Conservation (phyloP, 805 yeast species). For the Saccharomycopsis guyanensis region DNA sequence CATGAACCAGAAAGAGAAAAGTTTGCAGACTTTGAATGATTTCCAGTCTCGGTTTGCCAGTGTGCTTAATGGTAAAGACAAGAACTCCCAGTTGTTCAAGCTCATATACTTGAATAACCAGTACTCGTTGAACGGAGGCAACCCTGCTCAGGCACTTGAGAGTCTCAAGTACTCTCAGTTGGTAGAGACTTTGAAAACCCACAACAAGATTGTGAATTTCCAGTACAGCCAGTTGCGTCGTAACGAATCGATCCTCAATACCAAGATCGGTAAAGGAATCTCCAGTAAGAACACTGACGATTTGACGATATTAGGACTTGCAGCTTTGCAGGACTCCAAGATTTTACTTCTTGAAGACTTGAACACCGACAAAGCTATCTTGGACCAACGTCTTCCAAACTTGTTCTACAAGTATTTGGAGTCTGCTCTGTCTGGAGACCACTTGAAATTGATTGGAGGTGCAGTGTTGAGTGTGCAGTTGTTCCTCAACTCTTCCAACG, state of each 20-base stretch:
- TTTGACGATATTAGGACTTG: slow-evolving; percentile 25
- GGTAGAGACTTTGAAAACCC: slow-evolving; percentile 4
- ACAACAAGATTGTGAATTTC: slow-evolving; percentile 19
- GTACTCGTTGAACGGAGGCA: slow-evolving; percentile 5
- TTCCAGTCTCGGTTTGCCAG: slow-evolving; percentile 23
- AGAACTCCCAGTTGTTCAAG: slow-evolving; percentile 12
- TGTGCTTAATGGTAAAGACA: slow-evolving; percentile 1
- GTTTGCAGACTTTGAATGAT: slow-evolving; percentile 31
- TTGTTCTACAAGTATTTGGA: slow-evolving; percentile 8
- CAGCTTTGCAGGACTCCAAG: slow-evolving; percentile 22
- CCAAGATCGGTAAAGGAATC: slow-evolving; percentile 31
- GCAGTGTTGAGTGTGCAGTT: slow-evolving; percentile 13
- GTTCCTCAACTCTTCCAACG: slow-evolving; percentile 4
- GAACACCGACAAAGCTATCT: slow-evolving; percentile 8
- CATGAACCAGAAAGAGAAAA: slow-evolving; percentile 30
- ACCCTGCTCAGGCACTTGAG: background rate
- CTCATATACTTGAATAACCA: slow-evolving; percentile 17
- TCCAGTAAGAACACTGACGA: slow-evolving; percentile 23
- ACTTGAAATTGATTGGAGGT: slow-evolving; percentile 16
- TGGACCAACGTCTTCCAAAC: slow-evolving; percentile 5
- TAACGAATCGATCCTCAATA: slow-evolving; percentile 39
- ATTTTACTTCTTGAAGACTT: slow-evolving; percentile 21
- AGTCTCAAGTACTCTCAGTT: slow-evolving; percentile 3
- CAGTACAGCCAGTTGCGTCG: slow-evolving; percentile 36
- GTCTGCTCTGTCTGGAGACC: background rate